These are phyloP conservation scores for Clavariopsis aquatica DNA, from an alignment of 495 filamentous ascomycete genomes.

Conservation along the genomic window DNA sequence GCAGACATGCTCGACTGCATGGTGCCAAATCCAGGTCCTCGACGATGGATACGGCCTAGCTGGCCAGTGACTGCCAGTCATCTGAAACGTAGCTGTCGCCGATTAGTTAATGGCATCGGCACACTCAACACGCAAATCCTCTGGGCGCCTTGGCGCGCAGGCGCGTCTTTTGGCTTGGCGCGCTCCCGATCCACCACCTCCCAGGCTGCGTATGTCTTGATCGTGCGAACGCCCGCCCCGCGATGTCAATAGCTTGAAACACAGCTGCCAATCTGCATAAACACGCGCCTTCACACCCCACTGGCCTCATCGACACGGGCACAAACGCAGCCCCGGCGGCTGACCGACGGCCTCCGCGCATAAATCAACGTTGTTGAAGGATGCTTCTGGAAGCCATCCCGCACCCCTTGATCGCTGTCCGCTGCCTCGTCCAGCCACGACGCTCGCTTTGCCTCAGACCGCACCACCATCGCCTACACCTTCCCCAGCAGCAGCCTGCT, in stretches of 20 bases:
- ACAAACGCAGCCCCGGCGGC: slow-evolving; percentile 7
- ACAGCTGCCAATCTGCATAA: slow-evolving; percentile 16
- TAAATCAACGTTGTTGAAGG: slow-evolving; percentile 18
- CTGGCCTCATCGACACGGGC: not conserved
- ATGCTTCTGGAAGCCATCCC: slow-evolving; percentile 34
- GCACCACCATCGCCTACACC: slow-evolving; percentile 15
- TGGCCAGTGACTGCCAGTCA: not conserved
- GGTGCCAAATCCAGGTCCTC: not conserved
- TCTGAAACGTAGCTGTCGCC: too few species aligned
- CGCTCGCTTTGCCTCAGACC: slow-evolving; percentile 28
- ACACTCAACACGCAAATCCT: not conserved
- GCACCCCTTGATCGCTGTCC: slow-evolving; percentile 28
- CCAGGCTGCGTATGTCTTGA: not conserved
- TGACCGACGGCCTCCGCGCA: slow-evolving; percentile 19
- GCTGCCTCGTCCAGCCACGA: slow-evolving; percentile 3
- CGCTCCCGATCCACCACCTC: not conserved
- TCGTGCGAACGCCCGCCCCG: not conserved
- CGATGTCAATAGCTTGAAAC: slow-evolving; percentile 18
- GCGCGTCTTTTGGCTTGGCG: too few species aligned
- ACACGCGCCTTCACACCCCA: not conserved
- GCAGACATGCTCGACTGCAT: not conserved
- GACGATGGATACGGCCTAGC: slow-evolving; percentile 2
- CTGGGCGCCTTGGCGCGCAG: too few species aligned
- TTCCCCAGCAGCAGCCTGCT: slow-evolving; percentile 12
- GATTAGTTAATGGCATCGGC: too few species aligned